phyloP scores from a whole-genome alignment of 345 rosid species.

The Noccaea bulbosa region DNA sequence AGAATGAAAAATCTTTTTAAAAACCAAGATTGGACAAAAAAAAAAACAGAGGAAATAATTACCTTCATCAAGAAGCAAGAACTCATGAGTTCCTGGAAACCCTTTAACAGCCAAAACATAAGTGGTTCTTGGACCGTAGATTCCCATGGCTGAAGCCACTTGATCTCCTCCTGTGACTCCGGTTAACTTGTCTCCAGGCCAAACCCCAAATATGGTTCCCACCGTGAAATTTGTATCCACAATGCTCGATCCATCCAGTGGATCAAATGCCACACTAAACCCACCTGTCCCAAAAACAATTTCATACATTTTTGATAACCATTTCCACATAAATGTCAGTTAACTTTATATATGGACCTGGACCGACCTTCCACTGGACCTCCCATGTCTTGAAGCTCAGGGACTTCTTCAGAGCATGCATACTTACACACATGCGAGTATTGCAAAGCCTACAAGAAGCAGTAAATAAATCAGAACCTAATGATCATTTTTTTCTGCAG shows the following conservation, averaged over 20 bases:
- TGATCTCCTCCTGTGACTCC: slow-evolving; percentile 88
- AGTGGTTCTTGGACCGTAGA: slow-evolving; percentile 92
- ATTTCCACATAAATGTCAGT: not conserved
- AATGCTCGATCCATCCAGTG: slow-evolving; percentile 84
- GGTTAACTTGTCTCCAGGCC: slow-evolving; percentile 94
- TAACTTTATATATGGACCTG: not conserved
- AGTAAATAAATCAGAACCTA: slow-evolving; percentile 23
- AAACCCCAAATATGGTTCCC: slow-evolving; percentile 96
- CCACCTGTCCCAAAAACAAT: slow-evolving; percentile 54
- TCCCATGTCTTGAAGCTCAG: slow-evolving; percentile 97
- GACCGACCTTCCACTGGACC: slow-evolving; percentile 87
- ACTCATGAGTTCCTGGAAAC: slow-evolving; percentile 89
- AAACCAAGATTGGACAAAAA: slow-evolving; percentile 13
- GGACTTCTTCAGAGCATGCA: slow-evolving; percentile 97
- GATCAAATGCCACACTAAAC: slow-evolving; percentile 93
- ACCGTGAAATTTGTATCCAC: slow-evolving; percentile 89
- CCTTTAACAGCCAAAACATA: slow-evolving; percentile 88
- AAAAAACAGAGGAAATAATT: slow-evolving; percentile 1
- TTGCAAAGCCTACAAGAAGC: slow-evolving; percentile 64
- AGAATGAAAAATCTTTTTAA: slow-evolving; percentile 7
- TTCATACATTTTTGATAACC: not conserved
- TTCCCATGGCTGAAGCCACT: slow-evolving; percentile 97
- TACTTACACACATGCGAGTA: slow-evolving; percentile 93
- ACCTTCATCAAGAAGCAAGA: slow-evolving; percentile 99
- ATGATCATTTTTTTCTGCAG: not conserved